A percentile compares a stretch with the other conserved stretches of the same genome.
phyloP scores from a whole-genome alignment of 2,329 filamentous ascomycete species.

The Cladosporium colombiae region DNA sequence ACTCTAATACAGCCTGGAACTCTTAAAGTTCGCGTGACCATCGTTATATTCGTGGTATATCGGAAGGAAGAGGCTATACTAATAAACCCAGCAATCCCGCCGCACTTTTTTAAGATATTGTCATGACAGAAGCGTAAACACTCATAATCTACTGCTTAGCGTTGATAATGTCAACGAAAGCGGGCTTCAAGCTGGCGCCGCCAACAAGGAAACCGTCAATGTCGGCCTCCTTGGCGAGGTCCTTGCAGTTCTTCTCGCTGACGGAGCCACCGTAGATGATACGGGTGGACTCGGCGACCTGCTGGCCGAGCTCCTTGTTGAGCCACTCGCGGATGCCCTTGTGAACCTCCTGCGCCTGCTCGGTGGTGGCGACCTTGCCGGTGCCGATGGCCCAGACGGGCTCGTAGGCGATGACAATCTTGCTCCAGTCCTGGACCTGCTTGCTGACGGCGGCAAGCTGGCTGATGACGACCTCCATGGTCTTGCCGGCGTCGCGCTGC shows the following conservation, averaged over 20 bases:
- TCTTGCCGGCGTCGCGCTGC: conserved; percentile 83
- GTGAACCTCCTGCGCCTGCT: conserved; percentile 93
- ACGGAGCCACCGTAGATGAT: conserved; percentile 97
- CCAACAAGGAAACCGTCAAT: conserved; percentile 98
- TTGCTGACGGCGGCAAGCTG: conserved; percentile 84
- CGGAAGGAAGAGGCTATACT: not conserved
- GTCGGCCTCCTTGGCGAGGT: conserved; percentile 87
- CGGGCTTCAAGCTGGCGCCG: conserved; percentile 94
- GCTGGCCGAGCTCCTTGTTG: conserved; percentile 68
- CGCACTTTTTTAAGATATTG: conserved; percentile 5
- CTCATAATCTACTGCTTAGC: conserved; percentile 42
- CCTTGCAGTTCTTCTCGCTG: conserved; percentile 96
- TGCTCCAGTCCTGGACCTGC: conserved; percentile 82
- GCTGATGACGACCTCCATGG: conserved; percentile 78
- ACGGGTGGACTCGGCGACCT: conserved; percentile 81
- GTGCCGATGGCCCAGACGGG: conserved; percentile 95
- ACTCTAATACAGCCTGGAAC: conserved; percentile 56
- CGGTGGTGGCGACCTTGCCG: conserved; percentile 84
- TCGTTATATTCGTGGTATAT: conserved; percentile 19
- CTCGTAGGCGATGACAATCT: conserved; percentile 97
- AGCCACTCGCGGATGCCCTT: conserved; percentile 90
- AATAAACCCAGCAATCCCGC: conserved; percentile 5
- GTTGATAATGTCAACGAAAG: conserved; percentile 76
- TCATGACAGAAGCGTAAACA: conserved; percentile 10
- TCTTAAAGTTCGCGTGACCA: conserved; percentile 9